Evolutionary conservation across 495 filamentous ascomycete genomes (phyloP), one percentile per base, ranked within the genome.

Genomic region (Trichoderma virens): DNA sequence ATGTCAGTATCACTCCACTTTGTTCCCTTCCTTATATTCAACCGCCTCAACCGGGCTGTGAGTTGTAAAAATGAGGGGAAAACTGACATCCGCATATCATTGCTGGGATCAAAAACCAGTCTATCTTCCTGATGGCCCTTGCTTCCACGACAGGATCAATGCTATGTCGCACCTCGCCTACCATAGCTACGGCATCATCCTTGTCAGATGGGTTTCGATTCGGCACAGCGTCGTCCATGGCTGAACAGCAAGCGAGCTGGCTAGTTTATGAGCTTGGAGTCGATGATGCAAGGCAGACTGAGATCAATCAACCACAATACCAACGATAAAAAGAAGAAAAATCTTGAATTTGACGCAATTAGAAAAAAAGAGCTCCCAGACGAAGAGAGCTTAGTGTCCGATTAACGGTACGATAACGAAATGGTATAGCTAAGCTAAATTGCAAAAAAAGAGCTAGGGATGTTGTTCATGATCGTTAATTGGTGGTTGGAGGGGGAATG

Each of bases 71-170:
- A 68, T 32, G 7, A 23, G 34, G n/a, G 59, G 41, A 1, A 13
- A 18, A 67, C 71, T 64, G 61, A 74, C 72, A 75, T 76, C 86
- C 88, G 64, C 90, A 75, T 34, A 86, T 74, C 87, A 91, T 90
- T 4, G 82, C 81, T 0, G 89, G 88, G 54, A 92, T 88, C 39
- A 92, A 75, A 65, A 87, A 86, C 62, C 75, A 67, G 71, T 91
- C 88, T 54, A 90, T 90, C 76, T 90, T 91, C n/a, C 82, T 74
- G 62, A 88, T 67, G 20, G 87, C 87, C n/a, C 83, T 75, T 28
- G 71, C 76, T 47, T 79, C 82, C 0, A 84, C 70, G 0, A 67
- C 73, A 1, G 80, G 80, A 68, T 88, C 83, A 41, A 88, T 39
- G 20, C 61, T 77, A 25, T 77, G 72, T 0, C 51, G 43, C 16